A percentile compares a stretch with the other conserved stretches of the same genome.
These are phyloP conservation scores for Capniomyces stellatus DNA, from an alignment of 371 early-diverging fungal genomes.

Conservation along the genomic window DNA sequence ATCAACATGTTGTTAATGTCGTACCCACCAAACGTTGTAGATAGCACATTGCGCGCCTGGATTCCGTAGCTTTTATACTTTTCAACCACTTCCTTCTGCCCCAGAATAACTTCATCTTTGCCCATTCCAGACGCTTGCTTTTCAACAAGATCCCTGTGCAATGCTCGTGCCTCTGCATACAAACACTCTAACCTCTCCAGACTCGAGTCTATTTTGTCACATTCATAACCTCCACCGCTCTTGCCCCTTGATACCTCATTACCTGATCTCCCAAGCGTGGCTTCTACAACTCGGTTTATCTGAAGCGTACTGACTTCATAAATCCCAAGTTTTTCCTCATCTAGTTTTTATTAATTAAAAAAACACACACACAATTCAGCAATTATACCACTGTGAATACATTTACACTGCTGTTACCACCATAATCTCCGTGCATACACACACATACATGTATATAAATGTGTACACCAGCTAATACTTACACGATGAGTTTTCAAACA, in stretches of 20 bases:
- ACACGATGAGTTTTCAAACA: not conserved
- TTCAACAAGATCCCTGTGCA: not conserved
- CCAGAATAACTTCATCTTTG: not conserved
- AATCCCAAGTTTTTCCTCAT: not conserved
- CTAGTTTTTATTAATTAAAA: not conserved
- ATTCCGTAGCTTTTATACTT: conserved; percentile 19
- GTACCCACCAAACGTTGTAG: conserved; percentile 36
- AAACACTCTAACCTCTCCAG: not conserved
- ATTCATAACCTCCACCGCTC: too few species aligned
- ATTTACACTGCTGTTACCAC: too few species aligned
- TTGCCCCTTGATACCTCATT: too few species aligned
- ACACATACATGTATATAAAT: too few species aligned
- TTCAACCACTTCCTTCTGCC: not conserved
- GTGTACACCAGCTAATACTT: not conserved
- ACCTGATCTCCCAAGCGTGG: too few species aligned
- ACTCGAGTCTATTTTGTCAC: not conserved
- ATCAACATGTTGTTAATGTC: conserved; percentile 27
- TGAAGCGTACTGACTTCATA: not conserved
- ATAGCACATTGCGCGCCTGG: conserved; percentile 26
- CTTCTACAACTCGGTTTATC: not conserved
- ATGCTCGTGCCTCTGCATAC: not conserved
- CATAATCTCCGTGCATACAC: too few species aligned
- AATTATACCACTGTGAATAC: too few species aligned
- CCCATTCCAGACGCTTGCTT: not conserved
- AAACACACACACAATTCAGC: too few species aligned